Conservation (phyloP, 2,329 filamentous ascomycete genomes). For the Eutypella sp. region DNA sequence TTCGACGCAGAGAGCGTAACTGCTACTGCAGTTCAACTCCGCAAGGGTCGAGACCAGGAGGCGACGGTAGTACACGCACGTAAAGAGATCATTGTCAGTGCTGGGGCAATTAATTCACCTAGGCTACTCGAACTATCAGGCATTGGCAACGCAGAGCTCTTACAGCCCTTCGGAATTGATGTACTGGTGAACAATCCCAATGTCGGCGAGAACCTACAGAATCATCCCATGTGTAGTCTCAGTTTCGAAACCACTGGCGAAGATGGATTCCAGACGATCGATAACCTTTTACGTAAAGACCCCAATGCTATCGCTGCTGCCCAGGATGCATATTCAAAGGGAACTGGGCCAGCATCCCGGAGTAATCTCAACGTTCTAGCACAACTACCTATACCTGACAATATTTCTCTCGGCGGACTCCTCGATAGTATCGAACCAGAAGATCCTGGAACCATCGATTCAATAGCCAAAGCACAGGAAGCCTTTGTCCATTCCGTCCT, state of each 20-base stretch:
- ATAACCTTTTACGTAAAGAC: neutral
- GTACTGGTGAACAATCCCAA: neutral
- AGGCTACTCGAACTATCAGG: neutral
- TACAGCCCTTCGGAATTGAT: neutral
- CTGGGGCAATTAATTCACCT: neutral
- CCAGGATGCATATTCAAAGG: neutral
- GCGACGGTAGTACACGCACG: neutral
- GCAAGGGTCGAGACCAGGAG: neutral
- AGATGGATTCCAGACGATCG: neutral
- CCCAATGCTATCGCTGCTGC: neutral
- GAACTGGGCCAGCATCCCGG: neutral
- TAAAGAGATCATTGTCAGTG: neutral
- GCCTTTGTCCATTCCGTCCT: slow-evolving; percentile 1
- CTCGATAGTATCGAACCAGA: neutral
- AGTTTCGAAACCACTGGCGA: neutral
- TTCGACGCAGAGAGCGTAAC: neutral
- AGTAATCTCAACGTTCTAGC: neutral
- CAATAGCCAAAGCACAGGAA: slow-evolving; percentile 1
- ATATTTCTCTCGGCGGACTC: neutral
- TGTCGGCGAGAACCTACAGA: neutral
- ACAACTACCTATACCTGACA: neutral
- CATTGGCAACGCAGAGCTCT: neutral
- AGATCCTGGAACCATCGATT: neutral
- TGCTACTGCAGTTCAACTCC: neutral
- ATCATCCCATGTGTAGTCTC: neutral